Conservation (phyloP, 2,329 filamentous ascomycete species). For the Chaetothyriales sp. region DNA sequence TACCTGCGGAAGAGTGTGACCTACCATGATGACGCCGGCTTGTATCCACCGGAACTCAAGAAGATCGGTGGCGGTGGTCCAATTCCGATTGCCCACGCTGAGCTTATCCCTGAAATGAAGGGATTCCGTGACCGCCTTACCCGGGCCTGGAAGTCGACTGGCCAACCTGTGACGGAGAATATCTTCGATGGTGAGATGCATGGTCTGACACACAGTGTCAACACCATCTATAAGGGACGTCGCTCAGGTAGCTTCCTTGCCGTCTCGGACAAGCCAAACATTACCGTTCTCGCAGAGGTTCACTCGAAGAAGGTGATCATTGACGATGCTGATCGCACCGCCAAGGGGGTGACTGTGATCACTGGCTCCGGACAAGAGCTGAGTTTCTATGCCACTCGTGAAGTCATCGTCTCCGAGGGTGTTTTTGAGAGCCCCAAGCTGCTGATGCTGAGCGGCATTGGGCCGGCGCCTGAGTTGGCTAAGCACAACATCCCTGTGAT, state of each 20-base stretch:
- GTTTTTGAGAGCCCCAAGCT: slow-evolving; percentile 50
- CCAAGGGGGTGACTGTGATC: slow-evolving; percentile 35
- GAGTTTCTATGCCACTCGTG: slow-evolving; percentile 33
- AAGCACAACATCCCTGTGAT: slow-evolving; percentile 38
- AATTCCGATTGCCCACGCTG: slow-evolving; percentile 39
- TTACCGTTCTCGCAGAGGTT: slow-evolving; percentile 35
- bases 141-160: slow-evolving; percentile 40
- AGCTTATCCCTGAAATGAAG: slow-evolving; percentile 37
- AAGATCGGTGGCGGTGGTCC: slow-evolving; percentile 40
- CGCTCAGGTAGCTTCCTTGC: slow-evolving; percentile 39
- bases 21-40: slow-evolving; percentile 40
- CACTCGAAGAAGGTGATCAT: slow-evolving; percentile 41
- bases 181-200: slow-evolving; percentile 42
- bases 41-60: slow-evolving; percentile 31
- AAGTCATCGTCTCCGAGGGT: slow-evolving; percentile 37
- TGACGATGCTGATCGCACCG: slow-evolving; percentile 28
- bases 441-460: slow-evolving; percentile 49
- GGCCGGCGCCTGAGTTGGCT: slow-evolving; percentile 38
- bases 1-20: slow-evolving; percentile 43
- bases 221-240: slow-evolving; percentile 43
- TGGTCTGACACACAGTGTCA: slow-evolving; percentile 39
- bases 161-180: slow-evolving; percentile 36
- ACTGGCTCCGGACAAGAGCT: slow-evolving; percentile 27
- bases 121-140: slow-evolving; percentile 30
- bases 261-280: slow-evolving; percentile 39